Evolutionary conservation across 768 basidiomycete genomes (phyloP), one percentile per base, ranked within the genome.

Genomic region (Chlorophyllum brunneum): DNA sequence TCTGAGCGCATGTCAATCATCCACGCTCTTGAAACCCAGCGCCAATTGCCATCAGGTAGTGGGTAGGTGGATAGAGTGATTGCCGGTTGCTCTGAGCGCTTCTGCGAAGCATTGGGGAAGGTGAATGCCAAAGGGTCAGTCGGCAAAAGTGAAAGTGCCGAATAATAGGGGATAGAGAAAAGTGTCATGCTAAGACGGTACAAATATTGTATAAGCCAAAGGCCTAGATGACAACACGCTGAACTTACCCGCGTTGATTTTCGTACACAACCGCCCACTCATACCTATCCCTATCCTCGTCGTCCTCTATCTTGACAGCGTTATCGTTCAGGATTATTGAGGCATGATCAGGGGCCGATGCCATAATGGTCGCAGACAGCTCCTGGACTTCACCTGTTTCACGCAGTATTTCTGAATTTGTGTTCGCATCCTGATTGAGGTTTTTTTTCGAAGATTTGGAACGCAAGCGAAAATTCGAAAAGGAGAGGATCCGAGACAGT

Each of bases 1-100:
- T 87, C 82, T 24, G 82, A 79, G 36, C 85, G 86, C 89, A 92
- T 92, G 70, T 92, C 90, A 53, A 92, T 81, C 86, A 92, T 87
- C 89, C 89, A 92, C 5, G 78, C 67, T 37, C 79, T 79, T 36
- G 86, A 88, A 1, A 90, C 81, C 89, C 89, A 92, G 46, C 70
- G 77, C 90, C 90, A 92, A 18, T 75, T 78, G 20, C 87, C 88
- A 57, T 91, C 86, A 2, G 89, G 89, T 22, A 92, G 76, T 7
- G 86, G 85, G 59, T 85, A 92, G 50, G 77, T 76, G 3, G 68
- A 63, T 4, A 88, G 75, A 6, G 82, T 73, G 43, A 86, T 71
- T 2, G 78, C 76, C 0, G 82, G 77, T 56, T 83, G 80, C 40
- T 73, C 66, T 8, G 70, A 68, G 20, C 73, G 75, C 48, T 66